A percentile compares a stretch with the other conserved stretches of the same genome.
Evolutionary conservation across 495 filamentous ascomycete species (phyloP).

Genomic region (Penicillium alfredii): DNA sequence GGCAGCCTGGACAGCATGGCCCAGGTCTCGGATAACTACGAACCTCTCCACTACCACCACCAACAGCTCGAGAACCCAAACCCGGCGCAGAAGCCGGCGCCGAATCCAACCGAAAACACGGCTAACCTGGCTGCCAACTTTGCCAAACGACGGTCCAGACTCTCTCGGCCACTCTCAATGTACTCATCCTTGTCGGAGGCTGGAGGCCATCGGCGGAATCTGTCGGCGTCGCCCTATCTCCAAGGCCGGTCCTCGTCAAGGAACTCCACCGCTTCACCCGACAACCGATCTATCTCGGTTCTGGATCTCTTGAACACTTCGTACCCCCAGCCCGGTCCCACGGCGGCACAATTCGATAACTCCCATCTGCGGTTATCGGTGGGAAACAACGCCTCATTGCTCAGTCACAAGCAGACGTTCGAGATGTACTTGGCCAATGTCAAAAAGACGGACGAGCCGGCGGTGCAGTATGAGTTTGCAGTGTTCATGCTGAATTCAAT

Average conservation of each 20-base stretch:
- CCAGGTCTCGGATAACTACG: slow-evolving; percentile 31
- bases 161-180: slow-evolving; percentile 62
- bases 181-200: slow-evolving; percentile 67
- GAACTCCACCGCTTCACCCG: slow-evolving; percentile 61
- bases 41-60: slow-evolving; percentile 48
- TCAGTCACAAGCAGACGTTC: slow-evolving; percentile 85
- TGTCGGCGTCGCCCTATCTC: slow-evolving; percentile 44
- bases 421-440: slow-evolving; percentile 97
- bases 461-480: slow-evolving; percentile 90
- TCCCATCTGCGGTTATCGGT: slow-evolving; percentile 68
- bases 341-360: slow-evolving; percentile 68
- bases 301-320: slow-evolving; percentile 82
- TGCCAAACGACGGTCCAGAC: slow-evolving; percentile 47
- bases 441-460: slow-evolving; percentile 88
- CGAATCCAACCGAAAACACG: slow-evolving; percentile 29
- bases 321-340: slow-evolving; percentile 79
- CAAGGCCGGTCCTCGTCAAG: slow-evolving; percentile 52
- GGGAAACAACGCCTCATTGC: slow-evolving; percentile 79
- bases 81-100: slow-evolving; percentile 13
- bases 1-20: slow-evolving; percentile 37
- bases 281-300: slow-evolving; percentile 72
- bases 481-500: slow-evolving; percentile 86
- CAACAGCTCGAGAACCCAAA: slow-evolving; percentile 28
- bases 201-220: slow-evolving; percentile 55
- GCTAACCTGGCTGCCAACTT: slow-evolving; percentile 56